A percentile compares a stretch with the other conserved stretches of the same genome.
These are phyloP conservation scores for Rhizopogon vinicolor DNA, from an alignment of 768 basidiomycete genomes.

Conservation along the genomic window DNA sequence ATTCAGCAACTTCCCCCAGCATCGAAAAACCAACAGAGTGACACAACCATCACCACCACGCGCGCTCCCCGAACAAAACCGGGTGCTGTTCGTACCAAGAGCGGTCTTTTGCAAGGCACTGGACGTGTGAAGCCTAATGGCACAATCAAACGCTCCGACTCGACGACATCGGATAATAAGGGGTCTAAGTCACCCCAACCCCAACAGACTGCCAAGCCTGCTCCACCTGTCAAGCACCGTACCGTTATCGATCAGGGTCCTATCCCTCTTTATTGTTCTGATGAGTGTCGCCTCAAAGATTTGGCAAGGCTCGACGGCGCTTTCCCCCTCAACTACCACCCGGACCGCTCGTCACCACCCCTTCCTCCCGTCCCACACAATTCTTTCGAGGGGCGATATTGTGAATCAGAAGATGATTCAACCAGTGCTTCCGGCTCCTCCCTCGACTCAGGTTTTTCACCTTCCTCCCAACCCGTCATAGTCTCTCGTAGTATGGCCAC, in stretches of 20 bases:
- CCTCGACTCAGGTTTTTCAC: slow-evolving; percentile 26
- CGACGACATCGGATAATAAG: slow-evolving; percentile 12
- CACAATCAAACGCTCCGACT: slow-evolving; percentile 40
- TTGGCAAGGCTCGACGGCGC: slow-evolving; percentile 36
- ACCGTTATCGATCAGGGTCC: slow-evolving; percentile 77
- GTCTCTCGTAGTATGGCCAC: slow-evolving; percentile 31
- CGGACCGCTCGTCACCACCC: slow-evolving; percentile 36
- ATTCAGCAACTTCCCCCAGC: slow-evolving; percentile 8
- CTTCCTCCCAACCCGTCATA: slow-evolving; percentile 16
- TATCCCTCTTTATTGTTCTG: slow-evolving; percentile 82
- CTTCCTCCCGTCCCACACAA: slow-evolving; percentile 38
- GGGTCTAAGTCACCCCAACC: slow-evolving; percentile 11
- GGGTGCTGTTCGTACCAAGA: slow-evolving; percentile 31
- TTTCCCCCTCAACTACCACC: slow-evolving; percentile 45
- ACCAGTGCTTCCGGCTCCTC: slow-evolving; percentile 33
- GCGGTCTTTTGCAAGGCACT: slow-evolving; percentile 61
- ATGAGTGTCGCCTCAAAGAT: slow-evolving; percentile 65
- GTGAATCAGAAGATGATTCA: slow-evolving; percentile 38
- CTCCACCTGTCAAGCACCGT: slow-evolving; percentile 44
- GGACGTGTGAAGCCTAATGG: slow-evolving; percentile 59
- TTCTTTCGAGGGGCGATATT: slow-evolving; percentile 24
- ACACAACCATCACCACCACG: slow-evolving; percentile 6
- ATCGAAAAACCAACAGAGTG: slow-evolving; percentile 24
- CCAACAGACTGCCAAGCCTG: slow-evolving; percentile 17
- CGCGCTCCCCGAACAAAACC: slow-evolving; percentile 31